A percentile compares a stretch with the other conserved stretches of the same genome.
phyloP scores from a whole-genome alignment of 768 basidiomycete genomes.

The Mycena crocata region DNA sequence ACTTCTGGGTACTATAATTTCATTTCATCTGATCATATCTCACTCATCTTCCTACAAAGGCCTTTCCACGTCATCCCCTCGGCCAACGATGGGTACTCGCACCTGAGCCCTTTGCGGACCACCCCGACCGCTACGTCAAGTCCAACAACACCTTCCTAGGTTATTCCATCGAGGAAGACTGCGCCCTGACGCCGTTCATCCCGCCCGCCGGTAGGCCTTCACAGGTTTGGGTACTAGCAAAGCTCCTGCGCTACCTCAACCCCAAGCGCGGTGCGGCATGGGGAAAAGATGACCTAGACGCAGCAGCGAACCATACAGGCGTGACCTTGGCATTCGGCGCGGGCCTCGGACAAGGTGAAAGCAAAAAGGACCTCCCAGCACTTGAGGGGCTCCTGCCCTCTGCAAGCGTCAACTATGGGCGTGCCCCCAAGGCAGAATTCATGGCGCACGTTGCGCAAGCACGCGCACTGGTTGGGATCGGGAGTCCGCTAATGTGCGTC shows the following conservation, averaged over 20 bases:
- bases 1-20: slow-evolving; percentile 13
- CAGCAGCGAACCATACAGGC: slow-evolving; percentile 5
- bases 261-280: slow-evolving; percentile 8
- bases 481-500: slow-evolving; percentile 17
- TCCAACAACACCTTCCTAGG: slow-evolving; percentile 29
- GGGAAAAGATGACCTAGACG: slow-evolving; percentile 15
- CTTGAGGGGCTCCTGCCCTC: slow-evolving; percentile 1
- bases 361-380: neutral
- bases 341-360: neutral
- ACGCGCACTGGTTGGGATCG: slow-evolving; percentile 19
- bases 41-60: neutral
- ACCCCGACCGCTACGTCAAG: neutral
- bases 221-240: slow-evolving; percentile 26
- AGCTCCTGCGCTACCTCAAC: slow-evolving; percentile 9
- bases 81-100: slow-evolving; percentile 26
- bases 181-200: slow-evolving; percentile 12
- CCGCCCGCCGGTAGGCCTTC: neutral
- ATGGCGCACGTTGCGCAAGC: slow-evolving; percentile 13
- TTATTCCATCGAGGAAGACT: slow-evolving; percentile 26
- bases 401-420: neutral
- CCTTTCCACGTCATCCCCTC: slow-evolving; percentile 25
- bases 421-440: neutral
- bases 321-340: slow-evolving; percentile 14
- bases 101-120: slow-evolving; percentile 17
- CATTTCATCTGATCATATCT: neutral